Base-by-base conservation (phyloP, 2,329 filamentous ascomycete genomes). In the Immersiporthe knoxdaviesiana region DNA sequence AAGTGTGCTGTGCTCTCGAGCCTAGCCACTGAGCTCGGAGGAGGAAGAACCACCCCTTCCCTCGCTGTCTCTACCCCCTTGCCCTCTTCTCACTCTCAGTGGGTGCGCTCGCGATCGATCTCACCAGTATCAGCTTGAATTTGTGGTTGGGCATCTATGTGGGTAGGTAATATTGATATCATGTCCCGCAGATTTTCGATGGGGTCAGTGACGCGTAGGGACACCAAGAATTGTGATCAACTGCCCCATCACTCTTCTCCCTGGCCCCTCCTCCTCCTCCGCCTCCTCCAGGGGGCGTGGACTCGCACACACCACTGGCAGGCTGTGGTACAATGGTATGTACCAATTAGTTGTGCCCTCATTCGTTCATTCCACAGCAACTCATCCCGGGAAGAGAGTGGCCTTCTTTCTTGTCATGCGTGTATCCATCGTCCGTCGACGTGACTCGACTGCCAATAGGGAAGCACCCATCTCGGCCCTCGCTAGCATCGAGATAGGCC, bases 141-240 rank as follows among this genome's bases (percentile, higher is more conserved):
- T 56, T 32, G 52, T 56, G 52, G 52, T 27, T 56, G 27, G 52
- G 24, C 52, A 14, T 56, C 44, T 27, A 56, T 56, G 52, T 56
- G 52, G 52, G 14, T 56, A 56, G 52, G 52, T 8, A 30, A 56
- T 56, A 56, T 32, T 56, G 52, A 24, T 32, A 56, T 56, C 52
- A 63, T 18, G 8, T 47, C 60, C 39, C 39, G 27, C 16, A 47
- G 44, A 27, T 27, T 50, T 14, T 62, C 21, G 16, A 47, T 62
- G 24, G 35, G 41, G 44, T 24, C 60, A 14, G 60, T 18, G n/a
- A 44, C 30, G 44, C 16, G 24, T 10, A 63, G 24, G 21, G n/a
- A 3, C 7, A 14, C 14, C 41, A 18, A 52, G 41, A 24, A 50
- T 32, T 8, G 12, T 18, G 52, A 56, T 56, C 52, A n/a, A 21